Base-by-base conservation (phyloP, 352 stramenopile genomes). In the Aphanomyces euteiches region DNA sequence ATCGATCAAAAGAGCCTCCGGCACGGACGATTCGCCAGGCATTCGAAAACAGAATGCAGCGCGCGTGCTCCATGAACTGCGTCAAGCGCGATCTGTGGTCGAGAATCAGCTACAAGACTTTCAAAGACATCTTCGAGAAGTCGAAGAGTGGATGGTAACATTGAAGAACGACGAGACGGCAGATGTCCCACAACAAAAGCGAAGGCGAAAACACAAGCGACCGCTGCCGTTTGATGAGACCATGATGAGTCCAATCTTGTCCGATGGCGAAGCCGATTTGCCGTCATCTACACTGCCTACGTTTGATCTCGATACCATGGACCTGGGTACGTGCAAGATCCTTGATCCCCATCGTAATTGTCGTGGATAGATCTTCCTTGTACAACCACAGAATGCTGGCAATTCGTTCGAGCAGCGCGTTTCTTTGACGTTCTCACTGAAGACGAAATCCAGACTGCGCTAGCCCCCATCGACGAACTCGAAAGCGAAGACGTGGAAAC, bases 381-480 rank as follows among this genome's bases (percentile, higher is more conserved):
- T 45, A 70, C 64, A 8, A 70, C 64, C 17, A 48, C 47, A 38
- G 64, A 56, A 10, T 70, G 64, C 40, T 70, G 64, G 64, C 64
- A 70, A 4, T 64, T 61, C 40, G 15, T 70, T 7, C 48, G 28
- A 39, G 64, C 53, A 17, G 4, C 8, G 2, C 17, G 34, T 10
- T 70, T 70, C 43, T 70, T 70, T 19, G 7, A 38, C 36, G n/a
- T 19, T 3, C 6, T 70, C 3, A 36, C 19, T 3, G 10, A 19
- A 21, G 36, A 15, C 38, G 21, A 36, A 8, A n/a, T 70, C 54
- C 47, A 70, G 7, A 28, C 10, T 36, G 47, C 47, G 8, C 34
- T 70, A 4, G 47, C 54, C 28, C 19, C 54, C 10, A 17, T 41
- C 34, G 17, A 58, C 43, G 17, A 50, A 12, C 43, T 50, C 43